phyloP scores from a whole-genome alignment of 2,329 filamentous ascomycete species.

The Aspergillus viridinutans region DNA sequence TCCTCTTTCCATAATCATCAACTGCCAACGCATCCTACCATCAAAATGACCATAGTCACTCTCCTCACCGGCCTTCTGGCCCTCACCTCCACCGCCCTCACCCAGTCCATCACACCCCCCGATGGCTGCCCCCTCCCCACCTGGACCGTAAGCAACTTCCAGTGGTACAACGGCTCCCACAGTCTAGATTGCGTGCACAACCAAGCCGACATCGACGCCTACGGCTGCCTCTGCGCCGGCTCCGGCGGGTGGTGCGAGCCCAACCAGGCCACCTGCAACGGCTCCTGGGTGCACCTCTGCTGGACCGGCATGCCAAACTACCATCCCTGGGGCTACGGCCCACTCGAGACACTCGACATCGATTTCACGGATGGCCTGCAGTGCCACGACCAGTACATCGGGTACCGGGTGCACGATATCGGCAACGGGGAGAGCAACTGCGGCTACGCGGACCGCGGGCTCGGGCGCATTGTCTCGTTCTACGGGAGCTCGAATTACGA shows the following conservation, averaged over 20 bases:
- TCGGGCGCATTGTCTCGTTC: slow-evolving; percentile 24
- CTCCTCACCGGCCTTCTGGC: slow-evolving; percentile 12
- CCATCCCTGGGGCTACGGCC: slow-evolving; percentile 27
- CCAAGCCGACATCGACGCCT: slow-evolving; percentile 17
- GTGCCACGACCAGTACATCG: slow-evolving; percentile 27
- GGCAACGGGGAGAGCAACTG: slow-evolving; percentile 24
- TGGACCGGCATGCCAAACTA: slow-evolving; percentile 29
- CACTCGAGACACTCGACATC: slow-evolving; percentile 21
- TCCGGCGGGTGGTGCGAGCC: slow-evolving; percentile 19
- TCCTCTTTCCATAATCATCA: neutral
- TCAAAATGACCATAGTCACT: slow-evolving; percentile 8
- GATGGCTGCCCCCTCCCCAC: slow-evolving; percentile 24
- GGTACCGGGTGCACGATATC: slow-evolving; percentile 27
- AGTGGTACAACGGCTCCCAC: slow-evolving; percentile 15
- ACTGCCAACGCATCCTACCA: neutral
- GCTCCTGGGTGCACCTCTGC: slow-evolving; percentile 22
- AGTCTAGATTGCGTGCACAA: slow-evolving; percentile 18
- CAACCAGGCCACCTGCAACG: slow-evolving; percentile 20
- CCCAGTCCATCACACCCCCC: slow-evolving; percentile 19
- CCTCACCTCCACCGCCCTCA: slow-evolving; percentile 5
- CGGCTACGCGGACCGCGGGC: slow-evolving; percentile 22
- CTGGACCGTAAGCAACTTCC: slow-evolving; percentile 23
- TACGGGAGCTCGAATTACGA: slow-evolving; percentile 22
- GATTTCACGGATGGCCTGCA: slow-evolving; percentile 21
- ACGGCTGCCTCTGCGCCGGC: slow-evolving; percentile 22